These are phyloP conservation scores for Trichoderma sp. DNA, from an alignment of 2,329 filamentous ascomycete species.

Conservation along the genomic window DNA sequence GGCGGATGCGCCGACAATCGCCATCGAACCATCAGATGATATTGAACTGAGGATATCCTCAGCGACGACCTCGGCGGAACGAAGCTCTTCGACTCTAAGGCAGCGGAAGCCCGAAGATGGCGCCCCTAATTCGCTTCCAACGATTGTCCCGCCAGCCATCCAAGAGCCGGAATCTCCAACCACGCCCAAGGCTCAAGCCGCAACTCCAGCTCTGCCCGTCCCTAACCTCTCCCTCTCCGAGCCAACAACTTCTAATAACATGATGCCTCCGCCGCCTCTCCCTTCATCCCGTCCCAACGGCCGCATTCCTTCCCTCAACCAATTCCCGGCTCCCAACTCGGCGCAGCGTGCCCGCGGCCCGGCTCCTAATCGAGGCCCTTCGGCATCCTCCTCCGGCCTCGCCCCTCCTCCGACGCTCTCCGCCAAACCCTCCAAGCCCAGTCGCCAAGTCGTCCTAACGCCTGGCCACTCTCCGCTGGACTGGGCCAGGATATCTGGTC, in stretches of 20 bases:
- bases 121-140: conserved; percentile 26
- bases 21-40: not conserved
- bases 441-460: conserved; percentile 73
- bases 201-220: conserved; percentile 31
- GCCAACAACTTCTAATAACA: not conserved
- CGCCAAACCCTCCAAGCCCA: conserved; percentile 52
- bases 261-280: conserved; percentile 33
- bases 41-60: not conserved
- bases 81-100: not conserved
- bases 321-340: conserved; percentile 52
- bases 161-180: conserved; percentile 40
- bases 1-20: conserved; percentile 11
- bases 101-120: not conserved
- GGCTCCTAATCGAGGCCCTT: conserved; percentile 39
- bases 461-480: conserved; percentile 93
- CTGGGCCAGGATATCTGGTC: conserved; percentile 78
- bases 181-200: conserved; percentile 49
- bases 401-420: conserved; percentile 55
- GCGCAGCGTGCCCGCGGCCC: conserved; percentile 48
- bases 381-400: conserved; percentile 41
- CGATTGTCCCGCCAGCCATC: conserved; percentile 19
- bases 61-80: not conserved
- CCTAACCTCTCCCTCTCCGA: conserved; percentile 45
- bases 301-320: conserved; percentile 36
- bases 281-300: conserved; percentile 27